A percentile compares a stretch with the other conserved stretches of the same genome.
These are phyloP conservation scores for Lentinula boryana DNA, from an alignment of 768 basidiomycete genomes.

Conservation along the genomic window DNA sequence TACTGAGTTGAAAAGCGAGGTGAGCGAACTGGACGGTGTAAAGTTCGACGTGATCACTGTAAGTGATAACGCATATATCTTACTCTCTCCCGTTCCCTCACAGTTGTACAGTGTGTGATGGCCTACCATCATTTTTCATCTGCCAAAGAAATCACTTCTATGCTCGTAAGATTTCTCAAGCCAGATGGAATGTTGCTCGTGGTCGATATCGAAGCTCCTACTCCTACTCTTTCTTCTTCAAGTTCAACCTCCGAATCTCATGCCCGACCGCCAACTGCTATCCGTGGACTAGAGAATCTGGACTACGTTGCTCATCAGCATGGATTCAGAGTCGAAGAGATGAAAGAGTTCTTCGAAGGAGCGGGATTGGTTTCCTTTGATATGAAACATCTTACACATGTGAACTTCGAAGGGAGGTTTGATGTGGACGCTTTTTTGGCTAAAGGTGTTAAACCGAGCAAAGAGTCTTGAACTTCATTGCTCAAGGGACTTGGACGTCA, in stretches of 20 bases:
- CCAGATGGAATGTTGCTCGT: slow-evolving; percentile 58
- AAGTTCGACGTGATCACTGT: slow-evolving; percentile 72
- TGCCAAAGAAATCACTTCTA: slow-evolving; percentile 44
- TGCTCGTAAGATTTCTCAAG: slow-evolving; percentile 52
- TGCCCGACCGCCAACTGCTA: slow-evolving; percentile 7
- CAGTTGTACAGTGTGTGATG: slow-evolving; percentile 14
- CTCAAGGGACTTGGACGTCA: too few species aligned
- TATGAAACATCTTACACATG: slow-evolving; percentile 28
- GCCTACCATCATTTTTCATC: slow-evolving; percentile 34
- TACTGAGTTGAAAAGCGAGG: slow-evolving; percentile 38
- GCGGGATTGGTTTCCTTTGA: slow-evolving; percentile 45
- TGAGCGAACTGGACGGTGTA: slow-evolving; percentile 40
- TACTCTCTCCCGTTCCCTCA: background rate
- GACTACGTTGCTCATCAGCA: slow-evolving; percentile 40
- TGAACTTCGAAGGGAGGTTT: slow-evolving; percentile 21
- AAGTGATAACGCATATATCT: slow-evolving; percentile 18
- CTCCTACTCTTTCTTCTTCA: too few species aligned
- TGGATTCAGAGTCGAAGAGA: slow-evolving; percentile 46
- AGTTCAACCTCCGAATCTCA: too few species aligned
- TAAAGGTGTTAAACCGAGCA: slow-evolving; percentile 33
- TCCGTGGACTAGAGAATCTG: slow-evolving; percentile 30
- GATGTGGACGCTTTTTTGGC: slow-evolving; percentile 50
- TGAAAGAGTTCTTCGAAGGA: slow-evolving; percentile 42
- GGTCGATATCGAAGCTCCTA: slow-evolving; percentile 32
- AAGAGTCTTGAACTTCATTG: background rate